These are phyloP conservation scores for Buddleja alternifolia DNA, from an alignment of 257 asterid species.

Conservation along the genomic window DNA sequence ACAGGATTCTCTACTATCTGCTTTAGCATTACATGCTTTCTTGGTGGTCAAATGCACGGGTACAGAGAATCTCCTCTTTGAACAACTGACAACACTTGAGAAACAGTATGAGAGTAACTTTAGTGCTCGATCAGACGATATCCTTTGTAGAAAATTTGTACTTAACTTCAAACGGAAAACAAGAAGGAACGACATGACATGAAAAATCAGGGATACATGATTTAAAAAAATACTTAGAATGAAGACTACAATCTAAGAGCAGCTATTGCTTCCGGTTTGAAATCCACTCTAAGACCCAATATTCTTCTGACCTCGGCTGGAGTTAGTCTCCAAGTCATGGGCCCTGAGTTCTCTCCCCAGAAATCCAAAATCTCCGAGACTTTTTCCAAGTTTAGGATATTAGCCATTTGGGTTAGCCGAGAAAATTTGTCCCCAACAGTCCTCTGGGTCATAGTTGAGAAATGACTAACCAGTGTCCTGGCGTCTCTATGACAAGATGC, in stretches of 20 bases:
- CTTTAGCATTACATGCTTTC: no score
- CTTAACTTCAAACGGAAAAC: not conserved
- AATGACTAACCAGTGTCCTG: constrained; percentile 87
- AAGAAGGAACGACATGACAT: constrained; percentile 4
- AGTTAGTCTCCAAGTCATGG: constrained; percentile 96
- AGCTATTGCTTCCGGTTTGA: constrained; percentile 87
- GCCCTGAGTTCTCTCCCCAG: constrained; percentile 99
- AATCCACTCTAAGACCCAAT: constrained; percentile 86
- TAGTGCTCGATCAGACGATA: not conserved
- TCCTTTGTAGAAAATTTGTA: constrained; percentile 3
- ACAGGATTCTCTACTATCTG: no score
- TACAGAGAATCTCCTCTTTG: no score
- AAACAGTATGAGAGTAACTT: no score
- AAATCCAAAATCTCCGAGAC: constrained; percentile 96
- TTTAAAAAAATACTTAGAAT: not conserved
- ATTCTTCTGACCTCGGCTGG: constrained; percentile 97
- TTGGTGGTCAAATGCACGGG: no score
- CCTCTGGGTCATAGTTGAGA: constrained; percentile 91
- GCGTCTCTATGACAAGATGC: constrained; percentile 79
- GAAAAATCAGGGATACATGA: not conserved
- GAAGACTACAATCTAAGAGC: constrained; percentile 75
- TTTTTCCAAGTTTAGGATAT: constrained; percentile 86
- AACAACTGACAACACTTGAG: no score
- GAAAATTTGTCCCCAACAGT: constrained; percentile 94
- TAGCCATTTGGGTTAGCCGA: constrained; percentile 96